Conservation (phyloP, 108 stramenopile genomes). For the Craspedostauros australis region DNA sequence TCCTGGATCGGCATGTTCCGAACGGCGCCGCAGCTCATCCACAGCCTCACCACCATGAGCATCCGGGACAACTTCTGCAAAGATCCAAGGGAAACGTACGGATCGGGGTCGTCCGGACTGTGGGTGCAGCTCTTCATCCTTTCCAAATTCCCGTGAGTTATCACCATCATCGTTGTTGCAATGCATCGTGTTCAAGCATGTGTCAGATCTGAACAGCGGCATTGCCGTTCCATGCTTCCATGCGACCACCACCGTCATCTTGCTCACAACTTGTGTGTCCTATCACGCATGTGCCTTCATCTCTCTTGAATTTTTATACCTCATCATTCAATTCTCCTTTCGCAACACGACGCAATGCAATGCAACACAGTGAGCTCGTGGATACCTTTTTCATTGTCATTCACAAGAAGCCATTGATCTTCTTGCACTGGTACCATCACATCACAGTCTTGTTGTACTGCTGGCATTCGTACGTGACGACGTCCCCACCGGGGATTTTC, state of each 20-base stretch:
- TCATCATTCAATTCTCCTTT: background rate
- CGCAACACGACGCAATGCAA: background rate
- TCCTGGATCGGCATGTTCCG: conserved; percentile 82
- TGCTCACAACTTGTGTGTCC: no score
- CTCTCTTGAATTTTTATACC: background rate
- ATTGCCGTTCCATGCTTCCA: background rate
- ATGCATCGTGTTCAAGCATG: background rate
- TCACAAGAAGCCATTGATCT: conserved; percentile 92
- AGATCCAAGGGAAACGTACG: conserved; percentile 62
- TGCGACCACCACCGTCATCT: background rate
- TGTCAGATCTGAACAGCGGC: background rate
- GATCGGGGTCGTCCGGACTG: conserved; percentile 80
- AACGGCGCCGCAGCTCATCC: conserved; percentile 79
- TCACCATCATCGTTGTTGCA: background rate
- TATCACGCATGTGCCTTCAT: background rate
- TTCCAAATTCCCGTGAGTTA: conserved; percentile 78
- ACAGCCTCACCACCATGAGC: conserved; percentile 59
- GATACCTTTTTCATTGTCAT: conserved; percentile 97
- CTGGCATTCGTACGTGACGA: conserved; percentile 90
- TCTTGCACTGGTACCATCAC: conserved; percentile 98
- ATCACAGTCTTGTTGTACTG: conserved; percentile 92
- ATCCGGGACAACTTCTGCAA: conserved; percentile 70
- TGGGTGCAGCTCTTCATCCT: conserved; percentile 91
- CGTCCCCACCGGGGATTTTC: conserved; percentile 81
- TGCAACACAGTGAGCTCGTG: conserved; percentile 83